Conservation (phyloP, 1,284 basidiomycete species). For the Rhodotorula sp. region DNA sequence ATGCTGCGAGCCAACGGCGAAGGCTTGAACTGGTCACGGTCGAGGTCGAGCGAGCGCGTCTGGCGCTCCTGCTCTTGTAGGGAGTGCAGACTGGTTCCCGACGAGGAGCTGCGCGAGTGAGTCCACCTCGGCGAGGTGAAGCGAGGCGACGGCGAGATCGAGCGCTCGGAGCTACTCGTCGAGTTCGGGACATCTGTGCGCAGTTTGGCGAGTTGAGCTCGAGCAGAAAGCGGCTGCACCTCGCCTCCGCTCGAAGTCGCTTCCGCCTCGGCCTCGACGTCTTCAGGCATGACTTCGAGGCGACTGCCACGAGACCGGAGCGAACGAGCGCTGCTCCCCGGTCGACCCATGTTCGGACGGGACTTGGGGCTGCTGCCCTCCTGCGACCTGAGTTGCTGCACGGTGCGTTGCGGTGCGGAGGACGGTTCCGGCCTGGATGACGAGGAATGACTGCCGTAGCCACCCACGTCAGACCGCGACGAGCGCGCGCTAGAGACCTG, state of each 20-base stretch:
- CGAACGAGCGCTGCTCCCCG: slow-evolving; percentile 15
- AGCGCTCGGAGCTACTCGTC: background rate
- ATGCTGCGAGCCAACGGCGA: slow-evolving; percentile 13
- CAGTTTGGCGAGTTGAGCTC: background rate
- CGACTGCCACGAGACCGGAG: slow-evolving; percentile 14
- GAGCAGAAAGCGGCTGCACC: background rate
- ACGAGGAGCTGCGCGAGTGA: slow-evolving; percentile 1
- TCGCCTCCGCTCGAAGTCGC: background rate
- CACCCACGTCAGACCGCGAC: background rate
- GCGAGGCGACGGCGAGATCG: background rate
- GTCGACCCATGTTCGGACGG: slow-evolving; percentile 14
- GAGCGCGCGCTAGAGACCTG: slow-evolving; percentile 15
- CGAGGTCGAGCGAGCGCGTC: slow-evolving; percentile 22
- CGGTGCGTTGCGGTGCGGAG: slow-evolving; percentile 28
- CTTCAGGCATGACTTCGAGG: slow-evolving; percentile 27
- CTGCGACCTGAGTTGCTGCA: slow-evolving; percentile 23
- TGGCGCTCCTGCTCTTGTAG: background rate
- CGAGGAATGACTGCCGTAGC: background rate
- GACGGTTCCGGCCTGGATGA: background rate
- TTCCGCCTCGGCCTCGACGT: slow-evolving; percentile 28
- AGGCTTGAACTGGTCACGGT: background rate
- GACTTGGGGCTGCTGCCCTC: slow-evolving; percentile 6
- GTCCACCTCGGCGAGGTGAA: background rate
- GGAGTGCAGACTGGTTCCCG: background rate
- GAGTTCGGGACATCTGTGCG: background rate